Evolutionary conservation across 306 rosid genomes (phyloP).

Genomic region (Lathyrus sativus): DNA sequence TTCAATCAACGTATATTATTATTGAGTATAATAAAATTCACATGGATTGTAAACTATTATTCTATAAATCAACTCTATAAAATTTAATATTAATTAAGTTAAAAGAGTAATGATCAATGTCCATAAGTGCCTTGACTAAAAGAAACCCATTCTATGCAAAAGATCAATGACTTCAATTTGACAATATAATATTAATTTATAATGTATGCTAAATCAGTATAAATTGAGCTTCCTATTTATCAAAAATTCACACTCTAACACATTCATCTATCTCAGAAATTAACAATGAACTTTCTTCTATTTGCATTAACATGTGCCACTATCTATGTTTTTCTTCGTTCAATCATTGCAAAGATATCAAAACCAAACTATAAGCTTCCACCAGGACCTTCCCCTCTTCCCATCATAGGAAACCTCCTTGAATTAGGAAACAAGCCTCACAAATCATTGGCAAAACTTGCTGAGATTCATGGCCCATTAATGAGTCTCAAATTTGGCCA

Average conservation of each 20-base stretch:
- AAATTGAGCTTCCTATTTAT: not conserved
- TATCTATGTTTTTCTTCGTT: conserved; percentile 5
- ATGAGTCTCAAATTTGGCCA: conserved; percentile 32
- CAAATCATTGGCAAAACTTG: conserved; percentile 16
- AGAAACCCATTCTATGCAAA: too few relatives aligned
- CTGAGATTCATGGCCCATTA: conserved; percentile 36
- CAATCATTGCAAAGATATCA: conserved; percentile 2
- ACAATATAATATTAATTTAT: not conserved
- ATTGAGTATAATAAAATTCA: too few relatives aligned
- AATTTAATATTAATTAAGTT: too few relatives aligned
- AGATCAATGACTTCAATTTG: not conserved
- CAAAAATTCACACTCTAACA: not conserved
- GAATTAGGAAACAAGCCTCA: conserved; percentile 36
- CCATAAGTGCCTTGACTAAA: too few relatives aligned
- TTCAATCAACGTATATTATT: too few relatives aligned
- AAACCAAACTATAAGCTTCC: conserved; percentile 30
- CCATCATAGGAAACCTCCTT: conserved; percentile 35
- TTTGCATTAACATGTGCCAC: conserved; percentile 1
- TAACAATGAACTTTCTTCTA: conserved; percentile 17
- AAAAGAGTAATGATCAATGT: too few relatives aligned
- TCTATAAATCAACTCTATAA: too few relatives aligned
- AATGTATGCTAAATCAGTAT: not conserved
- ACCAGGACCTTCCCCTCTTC: conserved; percentile 35
- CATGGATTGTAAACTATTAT: too few relatives aligned
- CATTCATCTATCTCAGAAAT: not conserved